These are phyloP conservation scores for Penicillium cataractarum DNA, from an alignment of 495 filamentous ascomycete genomes.

Conservation along the genomic window DNA sequence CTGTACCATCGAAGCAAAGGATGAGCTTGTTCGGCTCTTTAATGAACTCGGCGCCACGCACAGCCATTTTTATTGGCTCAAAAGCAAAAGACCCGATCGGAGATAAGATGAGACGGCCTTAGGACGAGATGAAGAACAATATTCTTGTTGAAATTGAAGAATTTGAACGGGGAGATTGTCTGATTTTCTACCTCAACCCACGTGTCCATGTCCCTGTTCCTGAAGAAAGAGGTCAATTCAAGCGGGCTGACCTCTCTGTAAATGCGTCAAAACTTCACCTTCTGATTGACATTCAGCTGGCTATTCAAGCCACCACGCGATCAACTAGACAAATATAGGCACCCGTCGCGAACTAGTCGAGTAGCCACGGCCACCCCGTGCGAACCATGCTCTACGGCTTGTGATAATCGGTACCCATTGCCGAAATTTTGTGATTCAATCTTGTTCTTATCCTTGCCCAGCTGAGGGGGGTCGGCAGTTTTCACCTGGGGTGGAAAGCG, in stretches of 20 bases:
- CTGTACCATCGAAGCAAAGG: conserved; percentile 52
- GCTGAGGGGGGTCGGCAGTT: background rate
- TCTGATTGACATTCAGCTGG: background rate
- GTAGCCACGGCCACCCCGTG: background rate
- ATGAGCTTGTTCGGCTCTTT: conserved; percentile 19
- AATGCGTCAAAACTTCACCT: background rate
- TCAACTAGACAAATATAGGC: background rate
- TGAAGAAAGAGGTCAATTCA: background rate
- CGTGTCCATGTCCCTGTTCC: background rate
- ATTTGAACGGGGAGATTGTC: background rate
- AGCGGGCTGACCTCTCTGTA: background rate
- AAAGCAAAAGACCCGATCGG: background rate
- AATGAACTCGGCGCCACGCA: background rate
- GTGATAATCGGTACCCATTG: background rate
- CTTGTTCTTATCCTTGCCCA: background rate
- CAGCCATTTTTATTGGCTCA: background rate
- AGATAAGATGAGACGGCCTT: background rate
- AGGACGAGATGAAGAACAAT: background rate
- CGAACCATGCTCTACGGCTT: background rate
- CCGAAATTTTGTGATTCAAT: background rate
- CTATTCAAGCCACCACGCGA: background rate
- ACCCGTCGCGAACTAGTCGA: background rate
- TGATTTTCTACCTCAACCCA: background rate
- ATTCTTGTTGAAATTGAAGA: background rate
- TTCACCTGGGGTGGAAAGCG: background rate